phyloP scores from a whole-genome alignment of 2,329 filamentous ascomycete genomes.

The Microdochium trichocladiopsis region DNA sequence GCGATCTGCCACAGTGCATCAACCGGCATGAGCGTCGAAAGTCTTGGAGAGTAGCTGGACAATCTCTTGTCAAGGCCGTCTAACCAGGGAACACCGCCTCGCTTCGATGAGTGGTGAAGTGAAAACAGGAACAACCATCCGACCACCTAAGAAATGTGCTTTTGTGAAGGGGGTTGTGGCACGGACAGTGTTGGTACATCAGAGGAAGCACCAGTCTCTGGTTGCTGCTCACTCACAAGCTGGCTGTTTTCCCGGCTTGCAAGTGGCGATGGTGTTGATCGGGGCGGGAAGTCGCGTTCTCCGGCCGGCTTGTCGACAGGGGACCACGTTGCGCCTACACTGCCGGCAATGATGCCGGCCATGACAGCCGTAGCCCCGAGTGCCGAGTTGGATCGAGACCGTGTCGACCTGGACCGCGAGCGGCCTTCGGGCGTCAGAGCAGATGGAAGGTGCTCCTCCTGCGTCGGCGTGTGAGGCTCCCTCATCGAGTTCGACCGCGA shows the following conservation, averaged over 20 bases:
- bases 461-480: slow-evolving; percentile 55
- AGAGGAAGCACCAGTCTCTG: background rate
- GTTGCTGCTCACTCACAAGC: background rate
- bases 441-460: slow-evolving; percentile 43
- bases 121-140: background rate
- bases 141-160: background rate
- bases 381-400: slow-evolving; percentile 62
- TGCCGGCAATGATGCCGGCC: slow-evolving; percentile 76
- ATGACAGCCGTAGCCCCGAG: slow-evolving; percentile 71
- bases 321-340: slow-evolving; percentile 70
- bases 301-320: slow-evolving; percentile 46
- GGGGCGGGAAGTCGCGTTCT: slow-evolving; percentile 25
- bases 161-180: slow-evolving; percentile 3
- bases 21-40: no score
- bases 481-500: slow-evolving; percentile 57
- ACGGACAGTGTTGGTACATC: background rate
- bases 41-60: no score
- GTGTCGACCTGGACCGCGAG: slow-evolving; percentile 59
- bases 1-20: no score
- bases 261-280: slow-evolving; percentile 20
- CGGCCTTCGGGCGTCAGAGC: slow-evolving; percentile 53
- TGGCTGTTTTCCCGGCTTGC: slow-evolving; percentile 16
- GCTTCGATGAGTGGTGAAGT: no score
- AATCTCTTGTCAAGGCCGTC: no score
- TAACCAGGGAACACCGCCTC: no score